Percentiles rank a stretch among this genome's conserved stretches.
Conservation (phyloP, 306 rosid species). For the Cicer pinnatifidum region DNA sequence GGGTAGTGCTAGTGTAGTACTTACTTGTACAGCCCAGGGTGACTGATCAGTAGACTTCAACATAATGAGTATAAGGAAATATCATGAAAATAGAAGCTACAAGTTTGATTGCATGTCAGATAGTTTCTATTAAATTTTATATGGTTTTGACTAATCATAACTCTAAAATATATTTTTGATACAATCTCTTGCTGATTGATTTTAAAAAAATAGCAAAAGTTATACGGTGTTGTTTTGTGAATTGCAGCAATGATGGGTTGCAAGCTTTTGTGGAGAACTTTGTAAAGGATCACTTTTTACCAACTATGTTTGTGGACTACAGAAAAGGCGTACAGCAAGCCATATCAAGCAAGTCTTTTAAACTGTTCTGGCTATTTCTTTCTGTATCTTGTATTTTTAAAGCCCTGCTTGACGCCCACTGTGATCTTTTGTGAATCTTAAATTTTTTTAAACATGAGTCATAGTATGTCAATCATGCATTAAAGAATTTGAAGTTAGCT, state of each 20-base stretch:
- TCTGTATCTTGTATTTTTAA: constrained; percentile 24
- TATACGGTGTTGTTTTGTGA: constrained; percentile 48
- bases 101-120: background rate
- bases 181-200: constrained; percentile 35
- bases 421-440: constrained; percentile 35
- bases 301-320: constrained; percentile 98
- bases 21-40: too few relatives aligned
- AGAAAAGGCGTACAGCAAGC: constrained; percentile 98
- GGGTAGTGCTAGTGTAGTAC: background rate
- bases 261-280: constrained; percentile 96
- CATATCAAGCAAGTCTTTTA: constrained; percentile 89
- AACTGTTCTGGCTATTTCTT: constrained; percentile 45
- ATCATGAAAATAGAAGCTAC: constrained; percentile 31
- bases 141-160: constrained; percentile 1
- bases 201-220: constrained; percentile 32
- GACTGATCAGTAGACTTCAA: too few relatives aligned
- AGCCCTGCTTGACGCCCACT: constrained; percentile 33
- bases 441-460: constrained; percentile 30
- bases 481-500: constrained; percentile 35
- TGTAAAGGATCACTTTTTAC: constrained; percentile 96
- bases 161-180: constrained; percentile 19
- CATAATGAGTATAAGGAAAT: background rate
- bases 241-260: constrained; percentile 91
- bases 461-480: constrained; percentile 11
- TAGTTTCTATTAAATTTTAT: constrained; percentile 20